phyloP scores from a whole-genome alignment of 1,284 basidiomycete species.

The Rhodotorula glutinis region DNA sequence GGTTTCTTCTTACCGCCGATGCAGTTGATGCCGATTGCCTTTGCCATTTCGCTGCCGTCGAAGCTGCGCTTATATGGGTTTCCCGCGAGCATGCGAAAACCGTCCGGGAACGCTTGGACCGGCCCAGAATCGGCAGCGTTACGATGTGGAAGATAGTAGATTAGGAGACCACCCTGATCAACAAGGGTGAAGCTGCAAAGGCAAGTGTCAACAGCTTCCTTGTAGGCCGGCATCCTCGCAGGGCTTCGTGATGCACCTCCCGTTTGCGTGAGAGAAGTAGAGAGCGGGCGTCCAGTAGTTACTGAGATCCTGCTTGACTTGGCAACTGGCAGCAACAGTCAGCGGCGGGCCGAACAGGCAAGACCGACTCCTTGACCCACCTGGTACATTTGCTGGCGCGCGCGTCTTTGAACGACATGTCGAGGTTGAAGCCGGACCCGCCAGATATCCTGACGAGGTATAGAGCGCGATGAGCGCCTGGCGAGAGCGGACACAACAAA shows the following conservation, averaged over 20 bases:
- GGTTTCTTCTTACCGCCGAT: constrained; percentile 3
- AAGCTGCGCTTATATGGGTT: constrained; percentile 32
- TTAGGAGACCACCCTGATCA: neutral
- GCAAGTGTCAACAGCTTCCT: neutral
- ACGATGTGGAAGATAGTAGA: constrained; percentile 14
- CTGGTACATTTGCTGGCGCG: constrained; percentile 4
- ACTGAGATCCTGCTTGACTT: constrained; percentile 23
- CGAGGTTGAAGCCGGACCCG: constrained; percentile 48
- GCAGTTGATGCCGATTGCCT: constrained; percentile 25
- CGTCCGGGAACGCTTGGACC: constrained; percentile 32
- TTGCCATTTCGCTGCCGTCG: constrained; percentile 9
- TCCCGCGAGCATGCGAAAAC: constrained; percentile 52
- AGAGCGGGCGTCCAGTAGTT: constrained; percentile 23
- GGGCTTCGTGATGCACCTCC: neutral
- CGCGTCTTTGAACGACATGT: constrained; percentile 2
- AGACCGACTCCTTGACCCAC: neutral
- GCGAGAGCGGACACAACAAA: no score
- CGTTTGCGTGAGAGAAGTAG: constrained; percentile 17
- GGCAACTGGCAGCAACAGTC: neutral
- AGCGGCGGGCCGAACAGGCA: neutral
- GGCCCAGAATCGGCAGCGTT: neutral
- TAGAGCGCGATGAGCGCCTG: no score
- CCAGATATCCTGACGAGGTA: constrained; percentile 48
- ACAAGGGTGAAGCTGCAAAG: constrained; percentile 14
- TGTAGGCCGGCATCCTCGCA: no score